Evolutionary conservation across 768 basidiomycete species (phyloP).

Genomic region (Arthromyces matolae): DNA sequence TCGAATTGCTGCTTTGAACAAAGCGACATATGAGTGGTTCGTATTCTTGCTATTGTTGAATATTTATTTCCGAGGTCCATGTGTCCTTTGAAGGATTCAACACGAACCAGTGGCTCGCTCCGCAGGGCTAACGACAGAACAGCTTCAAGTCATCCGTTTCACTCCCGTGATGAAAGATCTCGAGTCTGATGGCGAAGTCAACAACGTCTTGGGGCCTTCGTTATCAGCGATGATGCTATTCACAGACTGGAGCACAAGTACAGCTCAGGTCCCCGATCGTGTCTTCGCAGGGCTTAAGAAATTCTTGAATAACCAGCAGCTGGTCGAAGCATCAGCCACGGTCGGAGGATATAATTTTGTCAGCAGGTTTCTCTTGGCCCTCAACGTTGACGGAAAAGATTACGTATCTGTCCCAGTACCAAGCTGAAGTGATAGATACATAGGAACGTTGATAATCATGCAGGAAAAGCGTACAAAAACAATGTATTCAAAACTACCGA

Average conservation of each 20-base stretch:
- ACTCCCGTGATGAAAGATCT: constrained; percentile 16
- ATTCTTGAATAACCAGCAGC: constrained; percentile 23
- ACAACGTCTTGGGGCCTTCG: constrained; percentile 18
- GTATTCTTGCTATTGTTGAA: background rate
- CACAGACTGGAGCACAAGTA: constrained; percentile 26
- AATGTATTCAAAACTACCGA: constrained; percentile 2
- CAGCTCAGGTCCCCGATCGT: constrained; percentile 20
- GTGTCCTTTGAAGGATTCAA: constrained; percentile 21
- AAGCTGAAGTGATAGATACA: constrained; percentile 2
- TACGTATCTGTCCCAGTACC: constrained; percentile 24
- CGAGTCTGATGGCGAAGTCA: constrained; percentile 10
- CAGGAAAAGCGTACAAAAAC: too few species aligned
- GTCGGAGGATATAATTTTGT: constrained; percentile 29
- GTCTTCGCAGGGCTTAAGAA: constrained; percentile 21
- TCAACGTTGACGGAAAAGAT: constrained; percentile 27
- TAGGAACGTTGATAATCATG: background rate
- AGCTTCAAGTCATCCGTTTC: constrained; percentile 24
- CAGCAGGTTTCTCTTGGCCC: constrained; percentile 25
- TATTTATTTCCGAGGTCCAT: background rate
- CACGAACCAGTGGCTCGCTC: constrained; percentile 30
- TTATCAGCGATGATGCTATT: constrained; percentile 25
- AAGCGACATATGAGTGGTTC: constrained; percentile 28
- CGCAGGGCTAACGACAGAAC: constrained; percentile 26
- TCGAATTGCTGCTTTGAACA: constrained; percentile 25
- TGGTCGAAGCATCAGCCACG: constrained; percentile 26